Evolutionary conservation across 176 grass and related monocot genomes (phyloP).

Genomic region (Rhynchospora breviuscula): DNA sequence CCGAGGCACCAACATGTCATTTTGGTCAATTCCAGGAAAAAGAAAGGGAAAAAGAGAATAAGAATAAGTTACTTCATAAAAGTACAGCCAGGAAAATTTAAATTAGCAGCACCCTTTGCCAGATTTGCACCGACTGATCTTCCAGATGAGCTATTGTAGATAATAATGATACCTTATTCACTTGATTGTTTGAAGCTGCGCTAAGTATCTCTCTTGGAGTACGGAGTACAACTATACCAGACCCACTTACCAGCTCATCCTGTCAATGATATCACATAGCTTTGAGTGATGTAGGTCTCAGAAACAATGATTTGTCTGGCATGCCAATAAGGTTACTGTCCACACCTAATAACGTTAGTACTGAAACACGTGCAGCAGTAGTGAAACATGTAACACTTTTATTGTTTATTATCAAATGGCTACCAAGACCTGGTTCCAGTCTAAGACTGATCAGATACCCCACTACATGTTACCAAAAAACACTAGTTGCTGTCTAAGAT

Average conservation of each 20-base stretch:
- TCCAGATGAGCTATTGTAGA: background rate
- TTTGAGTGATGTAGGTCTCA: no score
- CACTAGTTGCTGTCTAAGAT: background rate
- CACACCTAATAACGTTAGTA: background rate
- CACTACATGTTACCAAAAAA: background rate
- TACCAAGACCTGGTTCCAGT: background rate
- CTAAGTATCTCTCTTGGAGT: slow-evolving; percentile 54
- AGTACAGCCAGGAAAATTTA: background rate
- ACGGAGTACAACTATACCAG: slow-evolving; percentile 67
- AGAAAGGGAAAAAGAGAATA: background rate
- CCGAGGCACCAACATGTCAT: background rate
- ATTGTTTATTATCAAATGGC: background rate
- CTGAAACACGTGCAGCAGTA: background rate
- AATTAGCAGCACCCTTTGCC: background rate
- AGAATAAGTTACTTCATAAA: background rate
- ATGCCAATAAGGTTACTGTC: background rate
- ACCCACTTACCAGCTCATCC: slow-evolving; percentile 56
- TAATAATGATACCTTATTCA: slow-evolving; percentile 51
- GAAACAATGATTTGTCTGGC: background rate
- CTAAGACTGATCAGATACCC: background rate
- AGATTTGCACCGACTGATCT: background rate
- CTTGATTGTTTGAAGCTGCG: slow-evolving; percentile 50
- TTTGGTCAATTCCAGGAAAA: background rate
- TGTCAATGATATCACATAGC: slow-evolving; percentile 23
- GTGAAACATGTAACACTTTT: background rate